These are phyloP conservation scores for Bertia moriformis DNA, from an alignment of 2,329 filamentous ascomycete species.

Conservation along the genomic window DNA sequence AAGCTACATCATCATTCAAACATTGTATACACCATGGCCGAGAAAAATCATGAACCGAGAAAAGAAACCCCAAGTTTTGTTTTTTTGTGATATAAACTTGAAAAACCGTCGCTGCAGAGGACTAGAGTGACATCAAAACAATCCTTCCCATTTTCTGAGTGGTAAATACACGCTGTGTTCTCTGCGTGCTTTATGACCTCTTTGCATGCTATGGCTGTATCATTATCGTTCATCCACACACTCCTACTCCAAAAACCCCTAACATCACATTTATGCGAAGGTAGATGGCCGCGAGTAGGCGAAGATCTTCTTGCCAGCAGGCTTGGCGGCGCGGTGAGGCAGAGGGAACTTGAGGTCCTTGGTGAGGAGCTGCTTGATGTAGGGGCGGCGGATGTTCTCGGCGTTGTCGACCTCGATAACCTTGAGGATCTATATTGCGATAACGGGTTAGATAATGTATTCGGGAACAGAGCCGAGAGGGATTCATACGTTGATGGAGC, in stretches of 20 bases:
- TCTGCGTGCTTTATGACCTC: conserved; percentile 17
- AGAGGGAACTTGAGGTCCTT: conserved; percentile 98
- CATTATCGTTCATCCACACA: conserved; percentile 23
- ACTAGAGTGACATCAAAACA: conserved; percentile 21
- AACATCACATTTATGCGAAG: conserved; percentile 62
- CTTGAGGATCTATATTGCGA: conserved; percentile 79
- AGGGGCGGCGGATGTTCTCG: conserved; percentile 90
- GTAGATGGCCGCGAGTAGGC: conserved; percentile 84
- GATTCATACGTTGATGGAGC: conserved; percentile 97
- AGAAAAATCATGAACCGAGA: too few relatives aligned
- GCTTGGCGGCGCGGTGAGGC: conserved; percentile 83
- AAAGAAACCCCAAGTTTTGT: conserved; percentile 16
- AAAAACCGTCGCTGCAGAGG: conserved; percentile 19
- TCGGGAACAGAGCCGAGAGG: too few relatives aligned
- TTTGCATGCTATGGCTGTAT: conserved; percentile 23
- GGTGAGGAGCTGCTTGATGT: conserved; percentile 95
- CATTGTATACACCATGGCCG: too few relatives aligned
- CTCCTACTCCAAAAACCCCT: conserved; percentile 13
- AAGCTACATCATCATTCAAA: too few relatives aligned
- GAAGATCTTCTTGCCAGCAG: conserved; percentile 78
- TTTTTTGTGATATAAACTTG: conserved; percentile 19
- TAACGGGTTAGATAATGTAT: conserved; percentile 11
- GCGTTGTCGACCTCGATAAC: conserved; percentile 93
- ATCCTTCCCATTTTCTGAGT: conserved; percentile 16
- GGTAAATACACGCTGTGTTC: conserved; percentile 17